Evolutionary conservation across 805 yeast genomes (phyloP).

Genomic region (Candida ulmi): DNA sequence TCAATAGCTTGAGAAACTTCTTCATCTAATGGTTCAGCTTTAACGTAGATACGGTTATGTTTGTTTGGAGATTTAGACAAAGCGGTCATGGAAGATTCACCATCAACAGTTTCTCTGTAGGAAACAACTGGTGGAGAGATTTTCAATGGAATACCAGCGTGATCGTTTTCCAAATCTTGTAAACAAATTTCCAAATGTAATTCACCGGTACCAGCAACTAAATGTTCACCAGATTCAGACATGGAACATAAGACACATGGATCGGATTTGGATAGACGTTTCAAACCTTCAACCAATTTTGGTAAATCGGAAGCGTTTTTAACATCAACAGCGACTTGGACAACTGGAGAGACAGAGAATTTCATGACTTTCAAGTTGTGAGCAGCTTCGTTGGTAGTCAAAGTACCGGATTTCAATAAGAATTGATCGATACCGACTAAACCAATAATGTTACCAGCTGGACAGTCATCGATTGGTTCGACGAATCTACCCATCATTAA

Average conservation of each 20-base stretch:
- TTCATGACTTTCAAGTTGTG: constrained; percentile 99
- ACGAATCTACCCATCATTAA: constrained; percentile 99
- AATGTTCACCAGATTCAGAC: constrained; percentile 96
- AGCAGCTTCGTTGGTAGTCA: constrained; percentile 93
- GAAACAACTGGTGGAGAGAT: constrained; percentile 97
- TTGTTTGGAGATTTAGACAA: constrained; percentile 99
- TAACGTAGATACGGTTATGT: constrained; percentile 99
- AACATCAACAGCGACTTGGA: constrained; percentile 98
- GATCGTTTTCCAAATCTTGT: constrained; percentile 93
- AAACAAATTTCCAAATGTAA: constrained; percentile 98
- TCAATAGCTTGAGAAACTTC: constrained; percentile 91
- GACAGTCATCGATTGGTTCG: constrained; percentile 98
- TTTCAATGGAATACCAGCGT: constrained; percentile 98
- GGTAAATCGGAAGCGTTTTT: constrained; percentile 99
- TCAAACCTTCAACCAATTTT: constrained; percentile 99
- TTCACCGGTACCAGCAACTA: constrained; percentile 99
- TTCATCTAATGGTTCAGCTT: constrained; percentile 95
- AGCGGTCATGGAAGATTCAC: constrained; percentile 92
- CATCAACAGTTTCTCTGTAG: constrained; percentile 97
- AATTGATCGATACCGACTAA: constrained; percentile 99
- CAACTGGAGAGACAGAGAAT: constrained; percentile 99
- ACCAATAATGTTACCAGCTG: constrained; percentile 99
- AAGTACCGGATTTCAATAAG: constrained; percentile 98
- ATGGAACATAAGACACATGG: constrained; percentile 93
- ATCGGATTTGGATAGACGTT: constrained; percentile 99